Evolutionary conservation across 1,284 basidiomycete species (phyloP), one percentile per base, ranked within the genome.

Genomic region (Tilletia setariae): DNA sequence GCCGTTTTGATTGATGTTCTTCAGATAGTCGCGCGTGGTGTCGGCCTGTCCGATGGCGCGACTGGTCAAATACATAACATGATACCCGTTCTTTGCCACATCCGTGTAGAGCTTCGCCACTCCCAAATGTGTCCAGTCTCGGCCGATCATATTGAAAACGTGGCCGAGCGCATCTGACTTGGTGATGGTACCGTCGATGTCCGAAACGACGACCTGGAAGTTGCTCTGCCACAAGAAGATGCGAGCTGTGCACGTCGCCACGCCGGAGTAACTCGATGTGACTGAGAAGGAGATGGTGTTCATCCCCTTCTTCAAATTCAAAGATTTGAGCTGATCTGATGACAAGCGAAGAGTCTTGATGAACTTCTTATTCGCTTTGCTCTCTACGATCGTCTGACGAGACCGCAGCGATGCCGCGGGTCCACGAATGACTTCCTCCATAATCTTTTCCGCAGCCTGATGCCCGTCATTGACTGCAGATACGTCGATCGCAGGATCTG

Each of bases 111-210:
- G 86, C 84, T 98, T 98, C 6, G 96, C 96, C 21, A 98, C 95
- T 19, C 96, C 96, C 19, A 93, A 86, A 82, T 98, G 96, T 2
- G 96, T 99, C 96, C 96, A 98, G 83, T 99, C 96, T n/a, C 95
- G 89, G 3, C 96, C 96, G 75, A 98, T 96, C 88, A 98, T 94
- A 2, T 94, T 95, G 81, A 96, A 96, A 64, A 99, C 90, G 82
- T 98, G 96, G 0, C 96, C 96, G 1, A 98, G 86, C 0, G 94
- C 96, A 84, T 99, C 96, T 1, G 94, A 98, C 83, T 74, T 75
- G 43, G 96, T 99, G 82, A 99, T 99, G 0, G 96, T 99, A 1
- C 96, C 96, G 81, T 99, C 96, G 72, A 99, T 98, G 81, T 99
- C 96, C 43, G 94, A 98, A 53, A 99, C 90, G 42, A 98, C 91